Evolutionary conservation across 345 rosid species (phyloP).

Genomic region (Luvunga scandens): DNA sequence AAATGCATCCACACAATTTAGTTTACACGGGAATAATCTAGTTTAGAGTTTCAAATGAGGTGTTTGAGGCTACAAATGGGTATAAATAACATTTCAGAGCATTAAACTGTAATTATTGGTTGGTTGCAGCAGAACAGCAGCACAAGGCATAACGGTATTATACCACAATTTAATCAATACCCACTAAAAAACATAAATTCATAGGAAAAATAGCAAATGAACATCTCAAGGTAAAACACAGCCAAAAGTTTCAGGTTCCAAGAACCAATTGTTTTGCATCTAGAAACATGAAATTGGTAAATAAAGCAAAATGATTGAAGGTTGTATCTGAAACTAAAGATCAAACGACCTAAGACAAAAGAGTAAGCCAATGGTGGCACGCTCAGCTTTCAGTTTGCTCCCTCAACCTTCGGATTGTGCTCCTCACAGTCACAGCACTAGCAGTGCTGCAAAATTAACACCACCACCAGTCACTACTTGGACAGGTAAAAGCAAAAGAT

Average conservation of each 20-base stretch:
- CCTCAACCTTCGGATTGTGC: slow-evolving; percentile 89
- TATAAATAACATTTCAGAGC: too few species aligned
- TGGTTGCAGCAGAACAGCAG: too few species aligned
- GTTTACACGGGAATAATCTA: too few species aligned
- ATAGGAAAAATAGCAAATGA: neutral
- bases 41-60: too few species aligned
- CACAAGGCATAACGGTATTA: neutral
- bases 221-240: neutral
- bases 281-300: neutral
- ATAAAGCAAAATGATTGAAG: neutral
- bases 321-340: neutral
- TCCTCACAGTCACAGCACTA: slow-evolving; percentile 85
- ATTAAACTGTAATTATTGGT: too few species aligned
- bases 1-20: too few species aligned
- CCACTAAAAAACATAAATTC: neutral
- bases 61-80: too few species aligned
- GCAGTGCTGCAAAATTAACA: slow-evolving; percentile 56
- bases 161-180: neutral
- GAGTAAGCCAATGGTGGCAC: neutral
- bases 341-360: neutral
- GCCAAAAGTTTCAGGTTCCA: neutral
- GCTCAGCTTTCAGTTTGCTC: slow-evolving; percentile 84
- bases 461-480: neutral
- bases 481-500: neutral
- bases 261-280: neutral